Base-by-base conservation (phyloP, 176 grass and related monocot genomes). In the Dactylis glomerata region DNA sequence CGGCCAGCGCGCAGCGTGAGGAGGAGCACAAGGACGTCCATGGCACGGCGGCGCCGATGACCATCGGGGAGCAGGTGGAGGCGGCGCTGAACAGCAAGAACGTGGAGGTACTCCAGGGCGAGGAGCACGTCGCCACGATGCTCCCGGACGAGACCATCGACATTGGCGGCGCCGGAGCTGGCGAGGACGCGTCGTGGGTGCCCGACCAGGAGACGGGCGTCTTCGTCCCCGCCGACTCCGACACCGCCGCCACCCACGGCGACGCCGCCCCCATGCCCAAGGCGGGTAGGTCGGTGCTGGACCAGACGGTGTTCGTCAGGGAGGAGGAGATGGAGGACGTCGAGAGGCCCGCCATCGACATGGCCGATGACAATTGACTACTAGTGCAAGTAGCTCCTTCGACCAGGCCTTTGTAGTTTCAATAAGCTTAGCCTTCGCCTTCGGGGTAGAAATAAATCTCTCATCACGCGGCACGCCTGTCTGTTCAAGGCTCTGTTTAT, bases 301-400 rank as follows among this genome's bases (percentile, higher is more conserved):
- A 92, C 37, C 89, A 94, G 81, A 49, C 84, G 2, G 26, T 92
- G 73, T 94, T 85, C 80, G 57, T 87, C 7, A 12, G 26, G 26
- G 93, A 90, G 34, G 76, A 86, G 17, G 85, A 95, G 1, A 31
- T 95, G 68, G 83, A 90, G 90, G 90, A 90, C 79, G 68, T 92
- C 19, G 87, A 92, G 65, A 82, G 82, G 69, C 82, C 90, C 14
- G 5, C 75, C 72, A 24, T 74, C 17, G 66, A 68, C 54, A 73
- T 67, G 8, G 30, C 37, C 52, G 11, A 8, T 6, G 45, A 5
- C 74, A 34, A 7, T 36, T 9, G 24, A 58, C 20, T 68, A 38
- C 17, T 38, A 22, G 64, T 36, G 32, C 32, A 37, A 22, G 17
- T 69, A 14, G 66, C 66, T 3, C 5, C 36, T 2, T 69, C 10